phyloP scores from a whole-genome alignment of 805 yeast species.

The Saccharomycopsis capsularis region DNA sequence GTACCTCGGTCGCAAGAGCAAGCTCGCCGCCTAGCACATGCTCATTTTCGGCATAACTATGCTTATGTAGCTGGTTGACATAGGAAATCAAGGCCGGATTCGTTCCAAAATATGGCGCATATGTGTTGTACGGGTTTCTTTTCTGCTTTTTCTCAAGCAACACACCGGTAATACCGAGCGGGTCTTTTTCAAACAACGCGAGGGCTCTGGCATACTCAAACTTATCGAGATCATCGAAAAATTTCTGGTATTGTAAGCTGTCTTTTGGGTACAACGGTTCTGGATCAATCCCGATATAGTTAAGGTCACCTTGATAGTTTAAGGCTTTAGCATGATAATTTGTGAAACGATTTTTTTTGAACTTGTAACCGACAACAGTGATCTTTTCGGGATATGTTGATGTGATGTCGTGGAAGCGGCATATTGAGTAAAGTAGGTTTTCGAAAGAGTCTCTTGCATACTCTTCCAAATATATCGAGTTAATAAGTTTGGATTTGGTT shows the following conservation, averaged over 20 bases:
- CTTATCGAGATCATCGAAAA: slow-evolving; percentile 39
- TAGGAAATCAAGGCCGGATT: not conserved
- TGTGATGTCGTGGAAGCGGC: slow-evolving; percentile 42
- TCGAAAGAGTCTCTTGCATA: slow-evolving; percentile 77
- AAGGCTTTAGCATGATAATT: slow-evolving; percentile 49
- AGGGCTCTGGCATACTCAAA: slow-evolving; percentile 51
- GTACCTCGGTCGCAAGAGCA: no score
- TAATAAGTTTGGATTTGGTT: slow-evolving; percentile 12
- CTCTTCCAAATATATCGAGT: slow-evolving; percentile 49
- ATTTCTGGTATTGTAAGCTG: slow-evolving; percentile 28
- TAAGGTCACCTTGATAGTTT: slow-evolving; percentile 29
- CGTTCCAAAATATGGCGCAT: slow-evolving; percentile 31
- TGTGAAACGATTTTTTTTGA: slow-evolving; percentile 57
- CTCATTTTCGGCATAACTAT: no score
- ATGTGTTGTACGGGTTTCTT: slow-evolving; percentile 51
- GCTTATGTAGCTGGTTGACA: no score
- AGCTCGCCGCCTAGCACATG: no score
- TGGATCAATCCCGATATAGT: slow-evolving; percentile 56
- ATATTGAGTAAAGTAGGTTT: slow-evolving; percentile 57
- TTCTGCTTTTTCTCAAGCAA: slow-evolving; percentile 40
- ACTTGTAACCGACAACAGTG: slow-evolving; percentile 66
- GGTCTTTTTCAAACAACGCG: slow-evolving; percentile 45
- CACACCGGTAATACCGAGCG: slow-evolving; percentile 46
- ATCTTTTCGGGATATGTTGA: slow-evolving; percentile 44
- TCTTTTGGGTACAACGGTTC: slow-evolving; percentile 31